These are phyloP conservation scores for Erysimum pusillum DNA, from an alignment of 441 rosid species.

Conservation along the genomic window DNA sequence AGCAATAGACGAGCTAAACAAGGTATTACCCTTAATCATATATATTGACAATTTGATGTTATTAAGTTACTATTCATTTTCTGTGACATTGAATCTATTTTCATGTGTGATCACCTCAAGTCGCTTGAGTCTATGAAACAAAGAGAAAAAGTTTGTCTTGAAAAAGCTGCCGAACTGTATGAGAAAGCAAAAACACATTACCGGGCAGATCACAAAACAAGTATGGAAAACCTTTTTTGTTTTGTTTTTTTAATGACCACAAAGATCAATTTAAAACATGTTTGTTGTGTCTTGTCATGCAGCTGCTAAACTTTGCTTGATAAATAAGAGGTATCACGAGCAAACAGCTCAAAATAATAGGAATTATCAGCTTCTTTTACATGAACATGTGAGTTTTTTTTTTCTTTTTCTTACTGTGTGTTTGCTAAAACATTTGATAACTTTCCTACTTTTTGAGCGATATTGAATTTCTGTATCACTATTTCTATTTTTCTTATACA, in stretches of 20 bases:
- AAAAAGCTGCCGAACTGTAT: no score
- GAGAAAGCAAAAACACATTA: no score
- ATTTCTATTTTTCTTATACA: no score
- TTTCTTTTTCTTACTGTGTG: no score
- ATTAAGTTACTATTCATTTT: neutral
- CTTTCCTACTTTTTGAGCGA: no score
- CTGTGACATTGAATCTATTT: no score
- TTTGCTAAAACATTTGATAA: no score
- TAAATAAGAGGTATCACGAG: neutral
- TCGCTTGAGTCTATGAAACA: neutral
- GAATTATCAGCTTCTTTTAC: neutral
- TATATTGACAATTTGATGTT: neutral
- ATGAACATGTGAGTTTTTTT: neutral
- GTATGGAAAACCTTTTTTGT: no score
- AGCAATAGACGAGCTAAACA: neutral
- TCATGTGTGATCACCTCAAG: neutral
- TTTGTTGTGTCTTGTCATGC: neutral
- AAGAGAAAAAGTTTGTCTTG: no score
- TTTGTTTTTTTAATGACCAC: neutral
- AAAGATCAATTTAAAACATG: neutral
- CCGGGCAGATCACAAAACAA: no score
- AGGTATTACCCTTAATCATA: neutral
- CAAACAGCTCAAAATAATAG: neutral
- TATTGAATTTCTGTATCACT: no score
- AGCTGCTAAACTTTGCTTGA: neutral